phyloP scores from a whole-genome alignment of 345 rosid species.

The Rhizophora mangle region DNA sequence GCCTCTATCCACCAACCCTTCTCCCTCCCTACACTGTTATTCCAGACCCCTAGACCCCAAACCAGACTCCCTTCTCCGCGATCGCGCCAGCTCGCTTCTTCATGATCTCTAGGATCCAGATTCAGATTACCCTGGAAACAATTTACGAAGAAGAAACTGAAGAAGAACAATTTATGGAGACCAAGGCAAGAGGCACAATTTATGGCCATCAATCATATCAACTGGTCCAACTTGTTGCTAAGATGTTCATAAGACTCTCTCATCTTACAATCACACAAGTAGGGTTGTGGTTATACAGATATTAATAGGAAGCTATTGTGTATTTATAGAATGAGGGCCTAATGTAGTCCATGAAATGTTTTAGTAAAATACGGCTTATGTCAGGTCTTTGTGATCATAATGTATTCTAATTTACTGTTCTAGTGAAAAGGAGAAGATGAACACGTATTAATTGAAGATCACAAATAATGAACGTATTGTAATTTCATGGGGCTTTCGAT shows the following conservation, averaged over 20 bases:
- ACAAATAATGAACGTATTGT: too few relatives aligned
- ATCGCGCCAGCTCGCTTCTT: constrained; percentile 24
- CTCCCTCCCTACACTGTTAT: neutral
- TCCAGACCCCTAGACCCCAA: neutral
- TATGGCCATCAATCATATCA: constrained; percentile 10
- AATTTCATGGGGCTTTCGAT: too few relatives aligned
- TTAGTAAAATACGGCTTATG: neutral
- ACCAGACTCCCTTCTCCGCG: constrained; percentile 33
- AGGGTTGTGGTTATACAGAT: constrained; percentile 1
- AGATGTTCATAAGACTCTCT: constrained; percentile 11
- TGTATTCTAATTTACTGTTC: too few relatives aligned
- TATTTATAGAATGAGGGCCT: too few relatives aligned
- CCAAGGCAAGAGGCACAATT: neutral
- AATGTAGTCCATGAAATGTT: neutral
- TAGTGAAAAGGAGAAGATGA: too few relatives aligned
- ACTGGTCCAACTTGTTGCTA: constrained; percentile 13
- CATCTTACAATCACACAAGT: neutral
- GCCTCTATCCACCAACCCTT: constrained; percentile 6
- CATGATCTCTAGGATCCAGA: constrained; percentile 11
- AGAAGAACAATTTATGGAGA: constrained; percentile 17
- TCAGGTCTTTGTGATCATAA: too few relatives aligned
- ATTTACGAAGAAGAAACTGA: constrained; percentile 36
- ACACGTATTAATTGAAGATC: too few relatives aligned
- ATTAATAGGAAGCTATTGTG: neutral
- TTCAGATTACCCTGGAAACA: constrained; percentile 25